Evolutionary conservation across 2,329 filamentous ascomycete species (phyloP), one percentile per base, ranked within the genome.

Genomic region (Nigrospora sphaerica): DNA sequence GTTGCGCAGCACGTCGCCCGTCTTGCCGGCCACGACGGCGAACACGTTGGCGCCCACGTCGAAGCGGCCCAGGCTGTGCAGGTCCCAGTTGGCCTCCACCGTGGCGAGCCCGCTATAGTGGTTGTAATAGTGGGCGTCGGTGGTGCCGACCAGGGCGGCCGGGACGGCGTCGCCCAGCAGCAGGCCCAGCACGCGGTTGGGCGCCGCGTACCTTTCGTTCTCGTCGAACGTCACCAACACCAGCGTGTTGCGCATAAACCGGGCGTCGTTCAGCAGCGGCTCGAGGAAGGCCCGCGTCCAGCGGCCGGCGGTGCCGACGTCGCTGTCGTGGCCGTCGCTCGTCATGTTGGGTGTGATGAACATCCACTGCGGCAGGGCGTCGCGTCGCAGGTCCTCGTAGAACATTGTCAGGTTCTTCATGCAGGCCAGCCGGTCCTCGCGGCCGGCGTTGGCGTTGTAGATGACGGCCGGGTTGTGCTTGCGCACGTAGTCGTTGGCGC

Each of bases 151-250:
- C 1, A 86, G 74, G n/a, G 75, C 44, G 5, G 70, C 44, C 12
- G 86, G 85, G 2, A 95, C 66, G n/a, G 81, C 83, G 48, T 86
- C 86, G 14, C 88, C 88, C 3, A 93, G 69, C 0, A 93, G 75
- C 53, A 93, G 74, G 51, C 72, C 78, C 49, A 88, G 77, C 44
- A 93, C 76, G 36, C 74, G 73, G 74, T 93, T 93, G 55, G 78
- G 75, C 23, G 71, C 67, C 6, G 71, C 64, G 65, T 90, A 89
- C 11, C 77, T 81, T 56, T 84, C 78, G 62, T 83, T 86, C 68
- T 93, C 88, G 53, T 93, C 88, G 58, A 89, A 93, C 11, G 82
- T 91, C 49, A 93, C 64, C 6, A 92, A 70, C 11, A 93, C 75
- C 1, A 93, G 75, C 0, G 86, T 91, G 58, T 86, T 80, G 42